Conservation (phyloP, 1,139 yeast species). For the Entelexis paramagnoliae region DNA sequence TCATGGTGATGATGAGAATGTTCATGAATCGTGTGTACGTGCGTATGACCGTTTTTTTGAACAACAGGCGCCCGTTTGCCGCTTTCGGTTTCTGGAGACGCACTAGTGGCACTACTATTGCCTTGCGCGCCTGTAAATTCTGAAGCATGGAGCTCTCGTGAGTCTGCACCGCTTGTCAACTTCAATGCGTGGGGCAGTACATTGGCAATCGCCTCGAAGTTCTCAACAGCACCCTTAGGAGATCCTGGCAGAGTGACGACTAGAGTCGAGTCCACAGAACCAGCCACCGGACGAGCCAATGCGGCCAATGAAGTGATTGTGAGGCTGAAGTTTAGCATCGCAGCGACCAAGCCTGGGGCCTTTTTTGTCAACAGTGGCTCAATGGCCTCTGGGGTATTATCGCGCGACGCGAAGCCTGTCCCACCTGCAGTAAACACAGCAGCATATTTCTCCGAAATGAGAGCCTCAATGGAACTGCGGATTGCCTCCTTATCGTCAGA, state of each 20-base stretch:
- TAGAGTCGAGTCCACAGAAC: constrained; percentile 31
- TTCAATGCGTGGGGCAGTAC: constrained; percentile 38
- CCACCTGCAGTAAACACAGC: constrained; percentile 41
- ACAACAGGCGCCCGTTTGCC: not conserved
- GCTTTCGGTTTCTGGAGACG: not conserved
- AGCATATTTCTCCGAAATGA: constrained; percentile 24
- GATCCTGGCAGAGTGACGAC: constrained; percentile 43
- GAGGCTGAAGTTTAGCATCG: constrained; percentile 37
- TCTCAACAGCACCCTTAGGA: constrained; percentile 40
- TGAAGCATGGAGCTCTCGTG: constrained; percentile 34
- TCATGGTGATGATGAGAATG: not conserved
- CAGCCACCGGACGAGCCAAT: constrained; percentile 42
- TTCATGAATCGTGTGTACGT: too few species aligned
- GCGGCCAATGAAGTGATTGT: constrained; percentile 39
- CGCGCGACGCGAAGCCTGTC: constrained; percentile 40
- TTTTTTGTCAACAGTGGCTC: constrained; percentile 34
- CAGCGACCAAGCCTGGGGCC: constrained; percentile 42
- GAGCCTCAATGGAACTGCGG: constrained; percentile 26
- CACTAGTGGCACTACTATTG: not conserved
- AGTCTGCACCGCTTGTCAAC: constrained; percentile 31
- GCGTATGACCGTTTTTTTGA: too few species aligned
- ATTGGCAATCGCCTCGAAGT: constrained; percentile 33
- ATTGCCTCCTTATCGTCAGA: constrained; percentile 33
- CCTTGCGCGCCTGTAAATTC: not conserved
- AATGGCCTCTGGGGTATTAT: constrained; percentile 43